A percentile compares a stretch with the other conserved stretches of the same genome.
Evolutionary conservation across 805 yeast species (phyloP).

Genomic region (Cyberlindnera mycetangii): DNA sequence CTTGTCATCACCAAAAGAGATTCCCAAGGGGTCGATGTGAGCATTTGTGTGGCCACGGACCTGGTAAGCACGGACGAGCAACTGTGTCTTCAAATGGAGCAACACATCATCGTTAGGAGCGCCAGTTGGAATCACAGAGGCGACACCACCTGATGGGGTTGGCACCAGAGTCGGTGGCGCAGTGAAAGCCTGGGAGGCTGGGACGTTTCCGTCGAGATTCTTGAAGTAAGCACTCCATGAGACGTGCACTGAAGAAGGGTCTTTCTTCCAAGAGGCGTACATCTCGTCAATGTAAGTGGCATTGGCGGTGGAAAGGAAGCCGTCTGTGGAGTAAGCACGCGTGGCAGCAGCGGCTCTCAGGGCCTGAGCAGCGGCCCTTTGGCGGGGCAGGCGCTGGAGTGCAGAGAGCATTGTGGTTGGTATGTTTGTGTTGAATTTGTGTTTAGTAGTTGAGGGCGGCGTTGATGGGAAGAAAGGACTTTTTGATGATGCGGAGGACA

Average conservation of each 20-base stretch:
- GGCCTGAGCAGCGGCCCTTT: constrained; percentile 19
- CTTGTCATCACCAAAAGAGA: constrained; percentile 73
- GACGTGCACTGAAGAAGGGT: constrained; percentile 87
- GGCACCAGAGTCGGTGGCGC: constrained; percentile 94
- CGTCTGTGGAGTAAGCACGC: constrained; percentile 43
- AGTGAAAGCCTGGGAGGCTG: constrained; percentile 72
- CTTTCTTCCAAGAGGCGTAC: constrained; percentile 92
- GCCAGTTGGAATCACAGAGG: constrained; percentile 53
- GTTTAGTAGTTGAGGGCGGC: background rate
- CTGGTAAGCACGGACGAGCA: constrained; percentile 96
- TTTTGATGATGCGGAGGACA: background rate
- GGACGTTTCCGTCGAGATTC: constrained; percentile 70
- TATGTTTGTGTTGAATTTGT: background rate
- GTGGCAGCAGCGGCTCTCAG: constrained; percentile 12
- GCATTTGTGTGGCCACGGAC: constrained; percentile 98
- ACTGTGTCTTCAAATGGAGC: constrained; percentile 90
- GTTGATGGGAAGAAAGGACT: background rate
- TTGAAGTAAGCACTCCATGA: constrained; percentile 98
- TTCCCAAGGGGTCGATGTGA: constrained; percentile 90
- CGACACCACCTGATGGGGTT: constrained; percentile 72
- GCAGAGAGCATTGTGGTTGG: constrained; percentile 24
- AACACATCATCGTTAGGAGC: constrained; percentile 54
- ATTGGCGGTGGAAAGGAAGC: constrained; percentile 77
- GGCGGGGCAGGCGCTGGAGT: constrained; percentile 26
- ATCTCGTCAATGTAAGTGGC: constrained; percentile 95